Percentiles rank a stretch among this genome's conserved stretches.
These are phyloP conservation scores for Mucor racemosus DNA, from an alignment of 371 early-diverging fungal genomes.

Conservation along the genomic window DNA sequence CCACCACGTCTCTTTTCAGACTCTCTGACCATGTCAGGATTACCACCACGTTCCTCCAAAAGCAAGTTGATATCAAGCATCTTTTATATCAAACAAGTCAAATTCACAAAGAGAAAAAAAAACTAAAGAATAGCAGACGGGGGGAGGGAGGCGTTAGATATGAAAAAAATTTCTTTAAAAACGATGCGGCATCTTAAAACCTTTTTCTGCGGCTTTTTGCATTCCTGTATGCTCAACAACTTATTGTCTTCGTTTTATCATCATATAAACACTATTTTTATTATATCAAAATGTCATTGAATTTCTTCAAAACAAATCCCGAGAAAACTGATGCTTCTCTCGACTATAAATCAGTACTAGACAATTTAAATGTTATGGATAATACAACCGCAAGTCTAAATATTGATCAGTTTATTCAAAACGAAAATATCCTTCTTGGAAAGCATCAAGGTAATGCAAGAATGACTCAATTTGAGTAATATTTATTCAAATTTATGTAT, in stretches of 20 bases:
- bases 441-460: constrained; percentile 1
- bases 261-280: background rate
- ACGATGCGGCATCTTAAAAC: background rate
- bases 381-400: background rate
- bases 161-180: constrained; percentile 18
- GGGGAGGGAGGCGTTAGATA: no score
- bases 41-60: constrained; percentile 92
- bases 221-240: no score
- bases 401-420: constrained; percentile 9
- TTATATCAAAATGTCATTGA: constrained; percentile 9
- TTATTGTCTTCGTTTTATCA: background rate
- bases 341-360: background rate
- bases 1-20: constrained; percentile 93
- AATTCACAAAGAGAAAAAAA: constrained; percentile 1
- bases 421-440: background rate
- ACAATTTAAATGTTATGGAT: background rate
- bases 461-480: background rate
- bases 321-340: constrained; percentile 15
- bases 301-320: constrained; percentile 4
- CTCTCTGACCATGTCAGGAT: constrained; percentile 91
- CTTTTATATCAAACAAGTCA: constrained; percentile 12
- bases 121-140: background rate
- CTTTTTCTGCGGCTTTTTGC: constrained; percentile 2
- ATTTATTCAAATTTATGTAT: background rate
- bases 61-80: constrained; percentile 94